Evolutionary conservation across 148 eudicot species (phyloP).

Genomic region (Linanthus parryae): DNA sequence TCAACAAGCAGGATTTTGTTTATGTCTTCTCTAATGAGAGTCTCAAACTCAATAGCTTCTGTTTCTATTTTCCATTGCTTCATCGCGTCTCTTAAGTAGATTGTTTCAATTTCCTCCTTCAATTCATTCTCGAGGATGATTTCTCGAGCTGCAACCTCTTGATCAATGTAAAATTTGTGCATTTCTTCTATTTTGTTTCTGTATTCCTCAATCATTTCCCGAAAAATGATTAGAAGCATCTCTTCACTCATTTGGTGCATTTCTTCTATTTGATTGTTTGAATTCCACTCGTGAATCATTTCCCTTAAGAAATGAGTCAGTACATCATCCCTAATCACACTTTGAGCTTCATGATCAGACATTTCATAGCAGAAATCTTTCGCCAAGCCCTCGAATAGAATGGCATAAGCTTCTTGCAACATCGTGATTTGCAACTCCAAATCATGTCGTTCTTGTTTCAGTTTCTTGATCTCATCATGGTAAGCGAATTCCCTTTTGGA

Average conservation of each 20-base stretch:
- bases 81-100: conserved; percentile 26
- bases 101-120: conserved; percentile 21
- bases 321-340: conserved; percentile 7
- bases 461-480: conserved; percentile 9
- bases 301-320: conserved; percentile 3
- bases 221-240: conserved; percentile 10
- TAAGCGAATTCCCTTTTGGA: neutral
- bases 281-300: conserved; percentile 5
- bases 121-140: conserved; percentile 17
- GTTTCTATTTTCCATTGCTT: conserved; percentile 14
- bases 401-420: conserved; percentile 24
- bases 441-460: conserved; percentile 23
- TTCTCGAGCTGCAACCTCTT: no score
- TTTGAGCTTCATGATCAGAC: conserved; percentile 9
- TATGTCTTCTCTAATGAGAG: conserved; percentile 24
- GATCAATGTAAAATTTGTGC: no score
- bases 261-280: neutral
- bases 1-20: conserved; percentile 16
- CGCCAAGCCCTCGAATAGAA: conserved; percentile 21
- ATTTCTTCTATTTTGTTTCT: neutral
- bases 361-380: conserved; percentile 21
- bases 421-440: conserved; percentile 15
- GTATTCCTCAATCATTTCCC: conserved; percentile 3
- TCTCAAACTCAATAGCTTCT: conserved; percentile 22
- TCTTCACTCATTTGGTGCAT: neutral